phyloP scores from a whole-genome alignment of 2,329 filamentous ascomycete species.

The Fusarium foetens region DNA sequence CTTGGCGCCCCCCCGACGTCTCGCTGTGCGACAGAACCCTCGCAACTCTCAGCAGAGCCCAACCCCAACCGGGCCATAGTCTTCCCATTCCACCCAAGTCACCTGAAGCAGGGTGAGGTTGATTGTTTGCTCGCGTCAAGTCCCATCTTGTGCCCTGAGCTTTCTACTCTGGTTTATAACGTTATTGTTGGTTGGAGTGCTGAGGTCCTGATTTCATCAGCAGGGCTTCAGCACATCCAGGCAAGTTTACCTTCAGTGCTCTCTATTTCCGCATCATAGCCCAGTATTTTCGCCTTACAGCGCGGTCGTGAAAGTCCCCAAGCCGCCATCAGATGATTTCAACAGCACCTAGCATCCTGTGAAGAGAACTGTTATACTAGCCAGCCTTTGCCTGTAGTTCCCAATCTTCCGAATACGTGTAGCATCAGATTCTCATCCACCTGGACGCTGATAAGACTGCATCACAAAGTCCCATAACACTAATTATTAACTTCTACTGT shows the following conservation, averaged over 20 bases:
- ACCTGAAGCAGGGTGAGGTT: neutral
- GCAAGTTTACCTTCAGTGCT: neutral
- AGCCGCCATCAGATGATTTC: neutral
- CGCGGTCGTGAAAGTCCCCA: neutral
- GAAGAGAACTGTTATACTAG: neutral
- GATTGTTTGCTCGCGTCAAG: neutral
- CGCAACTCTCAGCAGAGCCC: slow-evolving; percentile 24
- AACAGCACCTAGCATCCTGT: neutral
- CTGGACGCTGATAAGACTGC: neutral
- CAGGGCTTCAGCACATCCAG: slow-evolving; percentile 4
- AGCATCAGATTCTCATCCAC: neutral
- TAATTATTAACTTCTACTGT: neutral
- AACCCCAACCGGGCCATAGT: neutral
- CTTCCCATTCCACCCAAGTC: neutral
- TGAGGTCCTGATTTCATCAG: neutral
- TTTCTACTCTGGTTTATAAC: neutral
- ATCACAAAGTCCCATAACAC: neutral
- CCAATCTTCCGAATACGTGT: neutral
- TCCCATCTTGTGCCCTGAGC: neutral
- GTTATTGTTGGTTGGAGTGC: neutral
- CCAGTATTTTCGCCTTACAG: neutral
- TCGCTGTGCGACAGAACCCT: slow-evolving; percentile 25
- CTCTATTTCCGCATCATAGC: neutral
- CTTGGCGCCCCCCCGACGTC: slow-evolving; percentile 23
- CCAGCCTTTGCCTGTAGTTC: neutral